These are phyloP conservation scores for Hypoxylon sp. DNA, from an alignment of 2,329 filamentous ascomycete genomes.

Conservation along the genomic window DNA sequence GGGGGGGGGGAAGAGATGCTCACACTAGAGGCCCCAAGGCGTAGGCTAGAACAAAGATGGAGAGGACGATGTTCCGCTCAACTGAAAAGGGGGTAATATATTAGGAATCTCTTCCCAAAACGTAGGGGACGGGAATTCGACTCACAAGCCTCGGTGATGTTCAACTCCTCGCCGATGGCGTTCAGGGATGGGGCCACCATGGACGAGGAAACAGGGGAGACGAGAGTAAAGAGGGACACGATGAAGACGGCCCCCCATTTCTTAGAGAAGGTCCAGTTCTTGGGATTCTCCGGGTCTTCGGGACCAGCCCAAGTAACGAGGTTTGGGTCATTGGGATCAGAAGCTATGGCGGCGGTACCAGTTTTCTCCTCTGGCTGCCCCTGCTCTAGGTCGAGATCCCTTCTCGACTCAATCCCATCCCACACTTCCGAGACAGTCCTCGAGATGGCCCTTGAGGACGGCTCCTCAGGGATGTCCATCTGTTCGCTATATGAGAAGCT, in stretches of 20 bases:
- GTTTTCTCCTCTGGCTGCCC: slow-evolving; percentile 44
- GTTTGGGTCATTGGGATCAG: slow-evolving; percentile 57
- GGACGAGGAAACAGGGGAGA: slow-evolving; percentile 72
- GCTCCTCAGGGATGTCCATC: background rate
- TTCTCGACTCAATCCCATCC: slow-evolving; percentile 58
- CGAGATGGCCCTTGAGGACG: slow-evolving; percentile 47
- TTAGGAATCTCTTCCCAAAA: slow-evolving; percentile 4
- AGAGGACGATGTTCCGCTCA: slow-evolving; percentile 60
- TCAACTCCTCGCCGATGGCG: slow-evolving; percentile 67
- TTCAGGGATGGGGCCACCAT: slow-evolving; percentile 69
- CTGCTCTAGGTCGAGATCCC: slow-evolving; percentile 56
- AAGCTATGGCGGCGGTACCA: slow-evolving; percentile 42
- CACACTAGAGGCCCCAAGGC: slow-evolving; percentile 66
- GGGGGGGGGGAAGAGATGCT: slow-evolving; percentile 18
- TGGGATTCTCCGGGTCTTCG: slow-evolving; percentile 65
- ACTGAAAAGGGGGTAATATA: slow-evolving; percentile 45
- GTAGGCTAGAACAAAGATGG: slow-evolving; percentile 69
- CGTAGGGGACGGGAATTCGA: background rate
- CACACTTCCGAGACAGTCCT: slow-evolving; percentile 58
- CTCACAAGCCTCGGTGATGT: slow-evolving; percentile 61
- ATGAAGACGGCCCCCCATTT: slow-evolving; percentile 72
- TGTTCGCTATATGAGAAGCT: slow-evolving; percentile 17
- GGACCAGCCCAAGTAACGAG: slow-evolving; percentile 67
- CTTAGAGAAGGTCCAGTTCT: slow-evolving; percentile 68
- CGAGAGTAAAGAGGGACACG: slow-evolving; percentile 71